These are phyloP conservation scores for Fusarium tjaetaba DNA, from an alignment of 2,329 filamentous ascomycete species.

Conservation along the genomic window DNA sequence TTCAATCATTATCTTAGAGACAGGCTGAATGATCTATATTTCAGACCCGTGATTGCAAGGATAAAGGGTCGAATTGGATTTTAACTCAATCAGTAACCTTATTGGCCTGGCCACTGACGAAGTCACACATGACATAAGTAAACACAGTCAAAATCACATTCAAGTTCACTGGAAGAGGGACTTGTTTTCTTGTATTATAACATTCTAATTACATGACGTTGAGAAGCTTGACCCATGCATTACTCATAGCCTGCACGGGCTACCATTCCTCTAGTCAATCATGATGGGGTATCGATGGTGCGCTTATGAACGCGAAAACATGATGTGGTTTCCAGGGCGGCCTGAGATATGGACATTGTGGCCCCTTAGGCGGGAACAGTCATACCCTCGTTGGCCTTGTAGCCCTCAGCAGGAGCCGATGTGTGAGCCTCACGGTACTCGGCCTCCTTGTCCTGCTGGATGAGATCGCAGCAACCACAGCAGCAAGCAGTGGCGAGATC, in stretches of 20 bases:
- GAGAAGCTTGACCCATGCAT: neutral
- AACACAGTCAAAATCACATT: no score
- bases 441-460: constrained; percentile 61
- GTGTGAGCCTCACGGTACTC: constrained; percentile 47
- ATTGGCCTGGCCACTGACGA: no score
- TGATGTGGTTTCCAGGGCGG: neutral
- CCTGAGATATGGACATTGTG: neutral
- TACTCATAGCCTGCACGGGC: neutral
- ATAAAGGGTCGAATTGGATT: no score
- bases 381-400: constrained; percentile 40
- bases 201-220: neutral
- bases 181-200: no score
- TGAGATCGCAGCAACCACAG: constrained; percentile 56
- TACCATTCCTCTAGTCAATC: neutral
- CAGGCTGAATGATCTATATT: no score
- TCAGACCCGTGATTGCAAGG: no score
- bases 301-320: constrained; percentile 12
- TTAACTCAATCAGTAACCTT: no score
- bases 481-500: constrained; percentile 57
- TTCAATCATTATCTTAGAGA: no score
- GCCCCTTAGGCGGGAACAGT: constrained; percentile 11
- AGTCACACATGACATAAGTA: no score
- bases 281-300: constrained; percentile 33
- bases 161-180: no score
- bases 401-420: constrained; percentile 21